phyloP scores from a whole-genome alignment of 2,329 filamentous ascomycete species.

The Fusarium sp. region DNA sequence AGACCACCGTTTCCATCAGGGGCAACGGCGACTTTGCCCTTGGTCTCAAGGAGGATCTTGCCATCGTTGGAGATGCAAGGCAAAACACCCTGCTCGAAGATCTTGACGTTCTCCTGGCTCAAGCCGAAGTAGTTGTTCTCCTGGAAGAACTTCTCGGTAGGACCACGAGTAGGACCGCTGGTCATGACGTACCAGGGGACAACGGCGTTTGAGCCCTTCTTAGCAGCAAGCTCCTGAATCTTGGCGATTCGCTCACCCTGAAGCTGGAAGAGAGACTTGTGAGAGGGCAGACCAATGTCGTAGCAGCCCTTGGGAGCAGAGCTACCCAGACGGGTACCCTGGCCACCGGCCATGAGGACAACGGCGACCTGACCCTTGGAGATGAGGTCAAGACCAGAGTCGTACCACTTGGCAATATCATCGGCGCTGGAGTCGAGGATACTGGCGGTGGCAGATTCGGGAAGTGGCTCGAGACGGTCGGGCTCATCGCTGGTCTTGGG shows the following conservation, averaged over 20 bases:
- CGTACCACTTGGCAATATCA: constrained; percentile 87
- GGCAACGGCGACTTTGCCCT: constrained; percentile 90
- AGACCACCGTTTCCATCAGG: constrained; percentile 98
- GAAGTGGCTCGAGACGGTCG: constrained; percentile 82
- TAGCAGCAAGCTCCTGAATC: constrained; percentile 82
- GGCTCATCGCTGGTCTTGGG: constrained; percentile 69
- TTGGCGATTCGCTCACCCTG: constrained; percentile 94
- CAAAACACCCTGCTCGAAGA: constrained; percentile 97
- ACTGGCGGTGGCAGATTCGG: constrained; percentile 85
- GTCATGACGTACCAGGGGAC: constrained; percentile 99
- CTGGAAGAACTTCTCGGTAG: constrained; percentile 94
- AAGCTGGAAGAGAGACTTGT: constrained; percentile 97
- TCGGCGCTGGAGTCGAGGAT: constrained; percentile 87
- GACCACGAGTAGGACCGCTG: constrained; percentile 88
- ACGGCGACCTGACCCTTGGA: constrained; percentile 82
- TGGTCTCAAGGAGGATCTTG: constrained; percentile 93
- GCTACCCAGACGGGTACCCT: constrained; percentile 94
- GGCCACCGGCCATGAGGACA: constrained; percentile 95
- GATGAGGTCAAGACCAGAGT: constrained; percentile 82
- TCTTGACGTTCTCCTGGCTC: constrained; percentile 82
- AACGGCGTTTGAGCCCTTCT: constrained; percentile 68
- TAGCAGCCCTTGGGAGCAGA: constrained; percentile 97
- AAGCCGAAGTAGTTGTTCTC: constrained; percentile 93
- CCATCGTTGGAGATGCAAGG: constrained; percentile 98
- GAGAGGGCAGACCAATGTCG: constrained; percentile 91